Evolutionary conservation across 441 rosid species (phyloP).

Genomic region (Euphorbia schlechtendalii): DNA sequence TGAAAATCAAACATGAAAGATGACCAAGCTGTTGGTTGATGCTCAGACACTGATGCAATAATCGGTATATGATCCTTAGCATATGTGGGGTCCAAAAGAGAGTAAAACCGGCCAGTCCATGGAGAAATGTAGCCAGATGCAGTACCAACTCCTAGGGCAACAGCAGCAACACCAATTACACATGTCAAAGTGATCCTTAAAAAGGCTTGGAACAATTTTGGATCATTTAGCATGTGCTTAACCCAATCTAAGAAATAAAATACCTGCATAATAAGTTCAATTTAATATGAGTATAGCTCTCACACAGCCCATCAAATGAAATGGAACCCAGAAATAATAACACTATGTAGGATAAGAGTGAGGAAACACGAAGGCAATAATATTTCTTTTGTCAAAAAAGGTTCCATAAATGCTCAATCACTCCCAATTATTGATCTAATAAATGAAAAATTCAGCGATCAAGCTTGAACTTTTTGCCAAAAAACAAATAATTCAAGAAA

Average conservation of each 20-base stretch:
- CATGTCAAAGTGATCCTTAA: constrained; percentile 74
- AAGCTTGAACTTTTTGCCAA: not conserved
- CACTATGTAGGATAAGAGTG: not conserved
- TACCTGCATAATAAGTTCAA: constrained; percentile 40
- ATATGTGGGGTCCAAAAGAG: constrained; percentile 91
- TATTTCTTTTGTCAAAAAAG: not conserved
- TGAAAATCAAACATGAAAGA: constrained; percentile 99
- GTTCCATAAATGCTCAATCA: not conserved
- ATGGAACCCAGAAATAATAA: not conserved
- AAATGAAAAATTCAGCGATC: not conserved
- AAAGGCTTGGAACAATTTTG: constrained; percentile 78
- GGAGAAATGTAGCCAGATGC: constrained; percentile 98
- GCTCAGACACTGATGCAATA: constrained; percentile 98
- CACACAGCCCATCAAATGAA: not conserved
- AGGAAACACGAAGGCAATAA: not conserved
- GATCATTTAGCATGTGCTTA: constrained; percentile 66
- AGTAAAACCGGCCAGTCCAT: constrained; percentile 97
- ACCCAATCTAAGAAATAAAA: constrained; percentile 95
- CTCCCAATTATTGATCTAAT: not conserved
- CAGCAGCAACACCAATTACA: constrained; percentile 57
- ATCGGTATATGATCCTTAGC: constrained; percentile 98
- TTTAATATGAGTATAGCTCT: not conserved
- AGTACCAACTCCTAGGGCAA: constrained; percentile 84
- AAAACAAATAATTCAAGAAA: not conserved
- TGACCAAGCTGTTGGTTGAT: constrained; percentile 99